Percentiles rank a stretch among this genome's conserved stretches.
These are phyloP conservation scores for Acacia crassicarpa DNA, from an alignment of 306 rosid species.

Conservation along the genomic window DNA sequence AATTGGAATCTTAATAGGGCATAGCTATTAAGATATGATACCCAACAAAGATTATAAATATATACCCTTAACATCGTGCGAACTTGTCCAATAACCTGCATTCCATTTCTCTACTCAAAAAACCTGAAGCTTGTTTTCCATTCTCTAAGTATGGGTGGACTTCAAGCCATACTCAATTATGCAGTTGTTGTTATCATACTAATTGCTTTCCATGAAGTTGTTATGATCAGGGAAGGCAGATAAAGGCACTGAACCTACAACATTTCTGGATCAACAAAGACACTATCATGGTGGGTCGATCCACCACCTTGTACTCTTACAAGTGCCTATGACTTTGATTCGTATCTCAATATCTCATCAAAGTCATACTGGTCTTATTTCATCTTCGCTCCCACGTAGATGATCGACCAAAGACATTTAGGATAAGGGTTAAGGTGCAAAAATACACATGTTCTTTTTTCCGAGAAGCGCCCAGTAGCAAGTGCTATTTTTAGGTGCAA, in stretches of 20 bases:
- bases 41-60: background rate
- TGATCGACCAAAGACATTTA: no score
- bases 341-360: no score
- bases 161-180: background rate
- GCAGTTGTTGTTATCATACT: background rate
- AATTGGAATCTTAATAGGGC: background rate
- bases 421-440: no score
- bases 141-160: background rate
- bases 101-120: background rate
- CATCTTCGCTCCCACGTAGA: no score
- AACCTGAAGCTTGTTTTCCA: background rate
- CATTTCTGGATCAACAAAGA: background rate
- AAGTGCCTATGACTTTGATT: no score
- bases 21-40: background rate
- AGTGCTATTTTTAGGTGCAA: no score
- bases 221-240: conserved; percentile 1
- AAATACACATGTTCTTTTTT: no score
- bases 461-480: no score
- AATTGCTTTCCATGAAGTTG: background rate
- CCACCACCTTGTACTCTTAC: no score
- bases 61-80: background rate
- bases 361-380: no score
- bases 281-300: no score
- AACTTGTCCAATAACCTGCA: background rate
- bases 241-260: background rate